Evolutionary conservation across 2,329 filamentous ascomycete genomes (phyloP).

Genomic region (Dactylellina haptotyla): DNA sequence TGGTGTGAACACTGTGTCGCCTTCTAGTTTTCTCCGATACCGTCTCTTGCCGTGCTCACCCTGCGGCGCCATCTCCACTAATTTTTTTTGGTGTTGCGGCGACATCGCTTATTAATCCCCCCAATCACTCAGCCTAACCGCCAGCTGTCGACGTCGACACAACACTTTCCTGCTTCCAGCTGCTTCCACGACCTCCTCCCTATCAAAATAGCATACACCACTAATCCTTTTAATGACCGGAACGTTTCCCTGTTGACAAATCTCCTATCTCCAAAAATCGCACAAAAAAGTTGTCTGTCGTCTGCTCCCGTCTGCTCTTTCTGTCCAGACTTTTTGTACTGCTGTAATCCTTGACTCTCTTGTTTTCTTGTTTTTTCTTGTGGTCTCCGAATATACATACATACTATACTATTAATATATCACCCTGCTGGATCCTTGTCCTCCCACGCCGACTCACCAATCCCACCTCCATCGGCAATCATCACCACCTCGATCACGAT

Average conservation of each 20-base stretch:
- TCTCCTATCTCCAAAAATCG: slow-evolving; percentile 7
- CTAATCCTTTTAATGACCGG: slow-evolving; percentile 49
- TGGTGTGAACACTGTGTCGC: slow-evolving; percentile 32
- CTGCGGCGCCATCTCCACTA: background rate
- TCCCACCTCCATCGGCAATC: slow-evolving; percentile 23
- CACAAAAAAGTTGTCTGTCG: slow-evolving; percentile 45
- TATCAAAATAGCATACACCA: too few relatives aligned
- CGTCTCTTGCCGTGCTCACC: background rate
- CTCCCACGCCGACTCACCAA: slow-evolving; percentile 29
- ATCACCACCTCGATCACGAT: slow-evolving; percentile 32
- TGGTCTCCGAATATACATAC: too few relatives aligned
- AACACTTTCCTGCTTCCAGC: slow-evolving; percentile 38
- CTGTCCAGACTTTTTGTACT: slow-evolving; percentile 6
- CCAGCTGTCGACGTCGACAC: slow-evolving; percentile 48
- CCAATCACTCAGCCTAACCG: slow-evolving; percentile 40
- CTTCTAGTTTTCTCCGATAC: background rate
- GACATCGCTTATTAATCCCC: slow-evolving; percentile 49
- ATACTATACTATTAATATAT: slow-evolving; percentile 39
- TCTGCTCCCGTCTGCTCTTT: slow-evolving; percentile 6
- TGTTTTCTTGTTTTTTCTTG: background rate
- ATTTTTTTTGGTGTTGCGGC: slow-evolving; percentile 31
- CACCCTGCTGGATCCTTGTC: slow-evolving; percentile 35
- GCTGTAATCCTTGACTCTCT: background rate
- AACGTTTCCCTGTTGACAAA: slow-evolving; percentile 43
- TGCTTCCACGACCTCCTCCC: slow-evolving; percentile 15